Evolutionary conservation across 352 stramenopile species (phyloP).

Genomic region (Aphanomyces invadans): DNA sequence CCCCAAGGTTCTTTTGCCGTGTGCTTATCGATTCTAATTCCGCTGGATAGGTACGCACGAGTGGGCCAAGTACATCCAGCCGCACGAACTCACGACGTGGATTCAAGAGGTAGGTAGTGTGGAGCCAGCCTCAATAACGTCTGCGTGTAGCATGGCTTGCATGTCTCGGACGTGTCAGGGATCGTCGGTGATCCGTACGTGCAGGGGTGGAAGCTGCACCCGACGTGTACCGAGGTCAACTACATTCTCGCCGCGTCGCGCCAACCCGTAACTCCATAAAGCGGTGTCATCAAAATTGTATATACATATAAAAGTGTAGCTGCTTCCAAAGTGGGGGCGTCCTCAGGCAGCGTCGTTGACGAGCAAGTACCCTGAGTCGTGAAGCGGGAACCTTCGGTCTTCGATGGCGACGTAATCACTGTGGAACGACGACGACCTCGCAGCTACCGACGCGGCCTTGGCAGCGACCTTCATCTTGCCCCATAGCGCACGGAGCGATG

Average conservation of each 20-base stretch:
- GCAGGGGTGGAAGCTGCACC: slow-evolving; percentile 61
- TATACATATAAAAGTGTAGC: too few species aligned
- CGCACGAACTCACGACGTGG: slow-evolving; percentile 48
- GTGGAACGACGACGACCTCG: slow-evolving; percentile 19
- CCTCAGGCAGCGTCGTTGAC: not conserved
- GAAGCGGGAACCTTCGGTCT: not conserved
- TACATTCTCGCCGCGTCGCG: slow-evolving; percentile 66
- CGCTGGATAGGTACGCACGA: slow-evolving; percentile 54
- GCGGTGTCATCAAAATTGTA: slow-evolving; percentile 22
- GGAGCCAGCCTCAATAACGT: not conserved
- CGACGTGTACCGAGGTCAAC: slow-evolving; percentile 68
- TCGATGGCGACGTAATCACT: slow-evolving; percentile 3
- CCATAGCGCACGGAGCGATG: not conserved
- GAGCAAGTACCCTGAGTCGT: slow-evolving; percentile 1
- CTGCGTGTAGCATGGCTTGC: slow-evolving; percentile 29
- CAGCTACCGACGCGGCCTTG: not conserved
- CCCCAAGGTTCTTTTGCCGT: slow-evolving; percentile 37
- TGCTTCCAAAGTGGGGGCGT: too few species aligned
- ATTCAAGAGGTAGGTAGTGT: slow-evolving; percentile 37
- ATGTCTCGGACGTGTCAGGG: slow-evolving; percentile 59
- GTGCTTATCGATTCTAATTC: not conserved
- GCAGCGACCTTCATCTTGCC: not conserved
- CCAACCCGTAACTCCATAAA: slow-evolving; percentile 38
- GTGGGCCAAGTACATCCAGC: slow-evolving; percentile 79
- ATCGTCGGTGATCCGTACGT: slow-evolving; percentile 73